phyloP scores from a whole-genome alignment of 441 rosid genomes.

The Gossypium gossypioides region DNA sequence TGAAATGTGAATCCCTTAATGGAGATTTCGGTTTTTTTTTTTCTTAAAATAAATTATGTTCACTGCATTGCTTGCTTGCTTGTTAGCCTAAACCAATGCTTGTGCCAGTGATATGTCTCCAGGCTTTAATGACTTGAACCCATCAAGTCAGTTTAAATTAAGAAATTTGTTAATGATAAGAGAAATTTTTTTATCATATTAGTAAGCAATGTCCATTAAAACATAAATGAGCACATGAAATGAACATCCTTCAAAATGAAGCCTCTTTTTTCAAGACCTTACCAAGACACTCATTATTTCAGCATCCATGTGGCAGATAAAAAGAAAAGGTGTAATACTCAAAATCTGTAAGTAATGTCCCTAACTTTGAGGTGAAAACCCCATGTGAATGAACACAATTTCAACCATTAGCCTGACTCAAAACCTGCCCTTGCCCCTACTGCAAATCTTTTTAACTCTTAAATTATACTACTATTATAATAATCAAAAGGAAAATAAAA shows the following conservation, averaged over 20 bases:
- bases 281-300: neutral
- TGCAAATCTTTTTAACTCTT: neutral
- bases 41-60: neutral
- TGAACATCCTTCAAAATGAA: neutral
- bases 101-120: neutral
- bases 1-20: neutral
- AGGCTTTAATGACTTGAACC: neutral
- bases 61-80: neutral
- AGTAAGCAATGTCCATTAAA: neutral
- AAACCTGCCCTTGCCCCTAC: neutral
- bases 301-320: neutral
- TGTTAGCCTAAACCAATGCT: neutral
- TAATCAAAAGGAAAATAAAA: neutral
- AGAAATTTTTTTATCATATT: neutral
- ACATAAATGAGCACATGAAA: neutral
- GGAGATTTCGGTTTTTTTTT: neutral
- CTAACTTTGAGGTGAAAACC: conserved; percentile 4
- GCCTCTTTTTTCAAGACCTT: neutral
- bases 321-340: neutral
- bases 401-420: conserved; percentile 9
- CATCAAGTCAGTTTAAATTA: neutral
- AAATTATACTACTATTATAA: neutral
- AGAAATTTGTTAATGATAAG: no score
- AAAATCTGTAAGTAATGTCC: neutral
- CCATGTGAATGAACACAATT: conserved; percentile 7